Percentiles rank a stretch among this genome's conserved stretches.
These are phyloP conservation scores for Phytopythium vexans DNA, from an alignment of 352 stramenopile genomes.

Conservation along the genomic window DNA sequence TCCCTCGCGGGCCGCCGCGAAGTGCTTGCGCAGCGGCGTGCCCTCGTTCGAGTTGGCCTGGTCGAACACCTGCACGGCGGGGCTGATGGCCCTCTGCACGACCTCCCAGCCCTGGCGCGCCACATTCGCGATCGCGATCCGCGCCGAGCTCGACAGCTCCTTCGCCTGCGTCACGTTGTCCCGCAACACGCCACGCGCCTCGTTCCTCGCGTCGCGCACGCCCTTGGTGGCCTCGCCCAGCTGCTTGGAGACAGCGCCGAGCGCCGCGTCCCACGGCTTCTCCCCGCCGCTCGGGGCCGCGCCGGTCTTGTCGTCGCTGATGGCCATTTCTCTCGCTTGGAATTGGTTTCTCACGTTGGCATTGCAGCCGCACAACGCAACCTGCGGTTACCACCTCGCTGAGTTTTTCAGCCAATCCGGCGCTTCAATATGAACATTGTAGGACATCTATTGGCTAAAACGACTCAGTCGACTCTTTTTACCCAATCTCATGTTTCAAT, in stretches of 20 bases:
- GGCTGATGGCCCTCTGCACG: constrained; percentile 38
- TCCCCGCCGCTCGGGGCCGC: constrained; percentile 29
- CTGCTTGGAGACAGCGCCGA: constrained; percentile 39
- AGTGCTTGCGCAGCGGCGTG: constrained; percentile 60
- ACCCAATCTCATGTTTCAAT: no score
- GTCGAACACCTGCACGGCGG: constrained; percentile 61
- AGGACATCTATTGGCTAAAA: no score
- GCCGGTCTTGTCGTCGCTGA: constrained; percentile 15
- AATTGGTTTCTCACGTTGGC: background rate
- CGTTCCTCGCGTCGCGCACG: constrained; percentile 30
- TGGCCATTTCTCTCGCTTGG: background rate
- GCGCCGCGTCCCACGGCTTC: constrained; percentile 58
- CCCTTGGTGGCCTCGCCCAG: constrained; percentile 49
- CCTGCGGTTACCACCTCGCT: constrained; percentile 1
- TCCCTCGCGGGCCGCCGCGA: constrained; percentile 38
- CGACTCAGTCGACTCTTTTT: no score
- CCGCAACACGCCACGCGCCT: constrained; percentile 39
- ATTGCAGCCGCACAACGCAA: constrained; percentile 1
- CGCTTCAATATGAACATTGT: background rate
- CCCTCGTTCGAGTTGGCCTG: constrained; percentile 58
- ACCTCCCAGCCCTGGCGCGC: constrained; percentile 33
- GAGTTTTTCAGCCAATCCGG: constrained; percentile 13
- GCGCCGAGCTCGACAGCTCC: constrained; percentile 59
- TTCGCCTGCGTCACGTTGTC: constrained; percentile 47
- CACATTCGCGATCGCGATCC: constrained; percentile 35